phyloP scores from a whole-genome alignment of 2,329 filamentous ascomycete species.

The Epichloe hybrida region DNA sequence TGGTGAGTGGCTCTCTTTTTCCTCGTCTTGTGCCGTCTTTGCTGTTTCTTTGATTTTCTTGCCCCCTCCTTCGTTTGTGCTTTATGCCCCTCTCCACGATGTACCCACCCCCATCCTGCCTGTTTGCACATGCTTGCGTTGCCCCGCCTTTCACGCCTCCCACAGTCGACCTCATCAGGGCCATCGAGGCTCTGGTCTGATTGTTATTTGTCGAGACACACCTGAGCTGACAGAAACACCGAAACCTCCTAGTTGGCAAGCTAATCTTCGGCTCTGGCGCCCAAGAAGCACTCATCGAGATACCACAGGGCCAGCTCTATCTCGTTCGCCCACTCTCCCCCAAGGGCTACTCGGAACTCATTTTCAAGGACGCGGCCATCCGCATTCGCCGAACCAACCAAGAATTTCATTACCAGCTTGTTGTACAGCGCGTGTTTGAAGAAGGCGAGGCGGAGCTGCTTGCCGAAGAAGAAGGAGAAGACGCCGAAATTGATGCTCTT shows the following conservation, averaged over 20 bases:
- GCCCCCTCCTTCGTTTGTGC: neutral
- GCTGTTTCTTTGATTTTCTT: neutral
- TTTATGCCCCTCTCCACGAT: slow-evolving; percentile 4
- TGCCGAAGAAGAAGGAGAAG: slow-evolving; percentile 77
- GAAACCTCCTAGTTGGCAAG: slow-evolving; percentile 56
- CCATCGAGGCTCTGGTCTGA: neutral
- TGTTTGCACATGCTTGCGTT: neutral
- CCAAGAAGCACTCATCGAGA: slow-evolving; percentile 87
- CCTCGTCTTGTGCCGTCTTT: neutral
- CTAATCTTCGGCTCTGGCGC: slow-evolving; percentile 77
- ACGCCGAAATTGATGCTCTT: slow-evolving; percentile 62
- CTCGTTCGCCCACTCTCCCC: slow-evolving; percentile 84
- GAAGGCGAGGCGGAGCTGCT: slow-evolving; percentile 90
- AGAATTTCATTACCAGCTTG: slow-evolving; percentile 94
- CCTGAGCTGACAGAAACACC: neutral
- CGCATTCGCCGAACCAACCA: slow-evolving; percentile 86
- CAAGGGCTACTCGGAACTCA: slow-evolving; percentile 96
- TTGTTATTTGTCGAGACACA: neutral
- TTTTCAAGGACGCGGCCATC: slow-evolving; percentile 93
- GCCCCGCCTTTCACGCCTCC: neutral
- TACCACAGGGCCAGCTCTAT: slow-evolving; percentile 92
- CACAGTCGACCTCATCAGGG: neutral
- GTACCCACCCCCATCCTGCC: neutral
- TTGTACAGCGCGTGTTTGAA: slow-evolving; percentile 91
- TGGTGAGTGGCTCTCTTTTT: slow-evolving; percentile 23